phyloP scores from a whole-genome alignment of 2,329 filamentous ascomycete species.

The Exophiala sp. region DNA sequence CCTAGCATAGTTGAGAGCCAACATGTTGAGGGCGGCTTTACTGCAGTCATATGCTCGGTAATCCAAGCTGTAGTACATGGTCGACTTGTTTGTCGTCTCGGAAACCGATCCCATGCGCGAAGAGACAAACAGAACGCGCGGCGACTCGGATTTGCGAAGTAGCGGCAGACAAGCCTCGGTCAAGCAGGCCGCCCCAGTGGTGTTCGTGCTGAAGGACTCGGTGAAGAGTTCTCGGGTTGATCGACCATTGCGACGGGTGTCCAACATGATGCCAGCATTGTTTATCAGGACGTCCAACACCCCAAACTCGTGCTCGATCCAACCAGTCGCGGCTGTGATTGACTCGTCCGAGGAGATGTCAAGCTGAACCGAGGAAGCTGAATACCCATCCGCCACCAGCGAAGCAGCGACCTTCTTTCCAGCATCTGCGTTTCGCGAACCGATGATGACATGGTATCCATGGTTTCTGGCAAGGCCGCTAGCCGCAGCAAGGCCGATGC shows the following conservation, averaged over 20 bases:
- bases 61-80: slow-evolving; percentile 29
- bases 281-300: slow-evolving; percentile 25
- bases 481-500: slow-evolving; percentile 10
- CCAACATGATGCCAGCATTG: slow-evolving; percentile 10
- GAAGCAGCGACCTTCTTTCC: slow-evolving; percentile 29
- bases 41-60: slow-evolving; percentile 39
- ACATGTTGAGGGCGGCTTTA: slow-evolving; percentile 46
- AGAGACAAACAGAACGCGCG: slow-evolving; percentile 41
- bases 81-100: slow-evolving; percentile 30
- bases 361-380: slow-evolving; percentile 25
- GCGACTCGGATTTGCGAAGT: slow-evolving; percentile 31
- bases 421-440: slow-evolving; percentile 31
- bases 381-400: slow-evolving; percentile 27
- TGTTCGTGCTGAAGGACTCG: slow-evolving; percentile 42
- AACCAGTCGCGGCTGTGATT: slow-evolving; percentile 11
- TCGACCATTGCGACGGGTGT: slow-evolving; percentile 35
- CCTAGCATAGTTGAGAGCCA: slow-evolving; percentile 25
- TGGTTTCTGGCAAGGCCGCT: slow-evolving; percentile 6
- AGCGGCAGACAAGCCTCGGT: slow-evolving; percentile 41
- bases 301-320: slow-evolving; percentile 9
- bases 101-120: slow-evolving; percentile 37
- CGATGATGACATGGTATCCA: slow-evolving; percentile 35
- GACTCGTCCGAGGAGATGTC: slow-evolving; percentile 14
- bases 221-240: slow-evolving; percentile 36
- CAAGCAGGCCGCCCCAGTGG: slow-evolving; percentile 39